Percentiles rank a stretch among this genome's conserved stretches.
These are phyloP conservation scores for Trichocladium uniseriatum DNA, from an alignment of 495 filamentous ascomycete genomes.

Conservation along the genomic window DNA sequence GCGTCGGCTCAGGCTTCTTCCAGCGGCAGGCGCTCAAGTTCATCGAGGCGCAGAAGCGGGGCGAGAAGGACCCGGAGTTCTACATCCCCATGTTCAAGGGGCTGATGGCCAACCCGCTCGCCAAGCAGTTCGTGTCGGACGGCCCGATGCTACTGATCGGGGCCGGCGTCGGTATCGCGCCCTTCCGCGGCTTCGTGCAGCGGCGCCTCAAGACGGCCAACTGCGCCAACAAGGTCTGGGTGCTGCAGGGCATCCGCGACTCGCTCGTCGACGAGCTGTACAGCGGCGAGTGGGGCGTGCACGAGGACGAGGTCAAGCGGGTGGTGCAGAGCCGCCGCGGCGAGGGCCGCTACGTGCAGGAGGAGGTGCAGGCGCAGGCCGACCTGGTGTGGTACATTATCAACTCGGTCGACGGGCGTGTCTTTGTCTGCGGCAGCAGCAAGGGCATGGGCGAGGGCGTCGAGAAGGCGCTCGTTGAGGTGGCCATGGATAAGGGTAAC, in stretches of 20 bases:
- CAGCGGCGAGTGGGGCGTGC: constrained; percentile 89
- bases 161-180: constrained; percentile 91
- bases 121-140: constrained; percentile 77
- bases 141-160: constrained; percentile 97
- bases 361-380: constrained; percentile 76
- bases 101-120: constrained; percentile 95
- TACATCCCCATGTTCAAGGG: constrained; percentile 95
- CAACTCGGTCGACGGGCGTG: constrained; percentile 82
- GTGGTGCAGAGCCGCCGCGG: constrained; percentile 82
- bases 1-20: constrained; percentile 75
- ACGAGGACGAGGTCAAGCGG: constrained; percentile 84
- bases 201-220: constrained; percentile 90
- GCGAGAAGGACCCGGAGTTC: constrained; percentile 48
- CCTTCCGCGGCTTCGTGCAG: constrained; percentile 95
- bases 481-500: constrained; percentile 72
- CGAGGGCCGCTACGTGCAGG: constrained; percentile 73
- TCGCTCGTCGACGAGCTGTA: constrained; percentile 90
- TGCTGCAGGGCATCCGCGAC: constrained; percentile 93
- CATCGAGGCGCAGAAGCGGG: constrained; percentile 52
- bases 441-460: constrained; percentile 98
- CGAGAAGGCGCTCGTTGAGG: constrained; percentile 68
- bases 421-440: constrained; percentile 91
- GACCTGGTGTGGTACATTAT: constrained; percentile 96
- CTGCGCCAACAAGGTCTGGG: constrained; percentile 99
- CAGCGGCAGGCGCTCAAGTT: constrained; percentile 66